phyloP scores from a whole-genome alignment of 371 early-diverging fungal genomes.

The Mortierella sp. region DNA sequence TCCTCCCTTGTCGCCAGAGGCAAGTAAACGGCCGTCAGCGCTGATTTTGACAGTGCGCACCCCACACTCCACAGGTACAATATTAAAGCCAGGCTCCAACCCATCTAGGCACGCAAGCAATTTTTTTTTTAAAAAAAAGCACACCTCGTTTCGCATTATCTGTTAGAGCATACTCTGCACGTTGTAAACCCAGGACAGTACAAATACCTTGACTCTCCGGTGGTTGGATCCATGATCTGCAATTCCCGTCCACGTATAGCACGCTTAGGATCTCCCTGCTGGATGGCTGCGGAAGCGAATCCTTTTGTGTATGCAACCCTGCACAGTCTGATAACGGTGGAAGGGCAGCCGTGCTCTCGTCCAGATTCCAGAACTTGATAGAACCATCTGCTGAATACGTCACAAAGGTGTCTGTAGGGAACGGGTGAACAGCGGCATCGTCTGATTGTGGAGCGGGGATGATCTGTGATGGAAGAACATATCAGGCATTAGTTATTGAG shows the following conservation, averaged over 20 bases:
- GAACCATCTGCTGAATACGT: conserved; percentile 87
- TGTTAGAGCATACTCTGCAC: too few species aligned
- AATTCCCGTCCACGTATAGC: conserved; percentile 35
- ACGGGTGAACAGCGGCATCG: conserved; percentile 10
- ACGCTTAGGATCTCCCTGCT: conserved; percentile 25
- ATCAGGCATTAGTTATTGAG: too few species aligned
- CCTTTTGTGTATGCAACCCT: neutral
- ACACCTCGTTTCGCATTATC: too few species aligned
- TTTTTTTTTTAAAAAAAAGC: too few species aligned
- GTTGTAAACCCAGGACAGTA: too few species aligned
- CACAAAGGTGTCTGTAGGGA: conserved; percentile 77
- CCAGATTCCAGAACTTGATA: conserved; percentile 79
- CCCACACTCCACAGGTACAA: conserved; percentile 64
- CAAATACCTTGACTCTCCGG: conserved; percentile 37
- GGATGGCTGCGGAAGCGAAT: neutral
- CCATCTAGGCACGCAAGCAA: conserved; percentile 17
- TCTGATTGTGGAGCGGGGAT: conserved; percentile 11
- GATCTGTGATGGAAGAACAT: too few species aligned
- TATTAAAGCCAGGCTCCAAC: conserved; percentile 33
- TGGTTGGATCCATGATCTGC: conserved; percentile 31
- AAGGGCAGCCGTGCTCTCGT: conserved; percentile 23
- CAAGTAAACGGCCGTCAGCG: conserved; percentile 73
- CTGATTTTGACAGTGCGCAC: conserved; percentile 79
- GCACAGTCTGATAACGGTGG: conserved; percentile 5
- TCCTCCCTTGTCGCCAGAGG: conserved; percentile 83